These are phyloP conservation scores for Chlorella sp. DNA, from an alignment of 139 green algal species.

Conservation along the genomic window DNA sequence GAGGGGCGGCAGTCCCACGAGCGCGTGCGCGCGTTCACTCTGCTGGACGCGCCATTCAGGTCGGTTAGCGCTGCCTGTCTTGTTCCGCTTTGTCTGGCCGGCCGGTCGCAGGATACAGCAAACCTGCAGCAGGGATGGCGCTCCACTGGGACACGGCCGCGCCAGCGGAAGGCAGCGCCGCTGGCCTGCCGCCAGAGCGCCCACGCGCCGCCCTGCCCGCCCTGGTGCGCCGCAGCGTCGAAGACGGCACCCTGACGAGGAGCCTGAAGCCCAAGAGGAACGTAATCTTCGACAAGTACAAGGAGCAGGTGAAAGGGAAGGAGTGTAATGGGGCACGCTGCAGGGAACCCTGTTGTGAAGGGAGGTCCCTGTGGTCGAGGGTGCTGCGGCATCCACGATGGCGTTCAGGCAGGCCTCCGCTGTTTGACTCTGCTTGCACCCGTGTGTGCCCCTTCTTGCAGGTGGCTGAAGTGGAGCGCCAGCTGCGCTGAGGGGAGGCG, in stretches of 20 bases:
- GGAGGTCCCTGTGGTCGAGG: too few relatives aligned
- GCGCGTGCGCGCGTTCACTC: slow-evolving; percentile 46
- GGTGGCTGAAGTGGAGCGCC: slow-evolving; percentile 46
- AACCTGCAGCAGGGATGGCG: background rate
- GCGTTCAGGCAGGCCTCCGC: too few relatives aligned
- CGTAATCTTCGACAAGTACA: slow-evolving; percentile 65
- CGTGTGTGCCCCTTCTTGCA: too few relatives aligned
- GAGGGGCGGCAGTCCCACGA: slow-evolving; percentile 38
- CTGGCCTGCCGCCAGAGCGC: background rate
- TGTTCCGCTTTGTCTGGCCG: background rate
- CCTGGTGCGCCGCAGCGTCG: slow-evolving; percentile 37
- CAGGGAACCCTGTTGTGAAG: too few relatives aligned
- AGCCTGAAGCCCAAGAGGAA: slow-evolving; percentile 88
- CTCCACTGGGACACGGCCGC: background rate
- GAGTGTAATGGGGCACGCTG: too few relatives aligned
- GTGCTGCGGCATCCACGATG: too few relatives aligned
- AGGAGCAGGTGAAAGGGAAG: background rate
- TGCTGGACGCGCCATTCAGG: slow-evolving; percentile 64
- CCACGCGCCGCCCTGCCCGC: background rate
- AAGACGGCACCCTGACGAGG: slow-evolving; percentile 87
- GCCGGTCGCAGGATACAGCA: background rate
- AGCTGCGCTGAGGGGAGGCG: slow-evolving; percentile 56
- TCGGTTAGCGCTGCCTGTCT: background rate
- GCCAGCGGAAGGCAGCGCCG: background rate
- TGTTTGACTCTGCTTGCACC: too few relatives aligned